Evolutionary conservation across 148 eudicot genomes (phyloP), one percentile per base, ranked within the genome.

Genomic region (Agrostemma githago): DNA sequence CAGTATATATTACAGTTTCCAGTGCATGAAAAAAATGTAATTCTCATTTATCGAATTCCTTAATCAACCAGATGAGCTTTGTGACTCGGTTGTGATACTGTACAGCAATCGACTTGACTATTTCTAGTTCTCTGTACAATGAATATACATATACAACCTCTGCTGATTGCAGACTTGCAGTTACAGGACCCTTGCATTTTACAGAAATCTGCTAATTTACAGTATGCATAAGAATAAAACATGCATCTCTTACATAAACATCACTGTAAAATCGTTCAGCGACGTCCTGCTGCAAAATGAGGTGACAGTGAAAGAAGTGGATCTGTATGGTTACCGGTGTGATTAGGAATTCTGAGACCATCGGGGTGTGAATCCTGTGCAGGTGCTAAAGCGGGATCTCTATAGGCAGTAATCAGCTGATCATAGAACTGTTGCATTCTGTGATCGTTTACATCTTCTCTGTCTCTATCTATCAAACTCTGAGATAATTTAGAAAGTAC

Each of bases 401-500:
- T 77, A 60, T 89, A 89, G 6, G 86, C 85, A 37, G 77, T 80
- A 61, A 74, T 73, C 81, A 88, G 79, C 42, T 69, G 77, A 37
- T 74, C 70, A 43, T 59, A 82, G 82, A 89, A 89, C 66, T 82
- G 87, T 0, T 81, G 82, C 91, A 84, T 88, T 62, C 71, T 43
- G 11, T 83, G 83, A 72, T 89, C 80, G 40, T 83, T 77, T 68
- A 44, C 6, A 21, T 89, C 86, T 83, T 76, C 85, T 43, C 91
- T 80, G 76, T 89, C 94, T 80, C 83, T 88, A 81, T 77, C 83
- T 80, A 88, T 80, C 81, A 89, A 70, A 57, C 69, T 82, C 94
- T 89, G 87, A 15, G 16, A 76, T 37, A 8, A 75, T 14, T 41
- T 6, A 64, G 37, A 41, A 12, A 11, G 34, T 26, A 57, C 8